These are phyloP conservation scores for Psilocybe cubensis DNA, from an alignment of 768 basidiomycete genomes.

Conservation along the genomic window DNA sequence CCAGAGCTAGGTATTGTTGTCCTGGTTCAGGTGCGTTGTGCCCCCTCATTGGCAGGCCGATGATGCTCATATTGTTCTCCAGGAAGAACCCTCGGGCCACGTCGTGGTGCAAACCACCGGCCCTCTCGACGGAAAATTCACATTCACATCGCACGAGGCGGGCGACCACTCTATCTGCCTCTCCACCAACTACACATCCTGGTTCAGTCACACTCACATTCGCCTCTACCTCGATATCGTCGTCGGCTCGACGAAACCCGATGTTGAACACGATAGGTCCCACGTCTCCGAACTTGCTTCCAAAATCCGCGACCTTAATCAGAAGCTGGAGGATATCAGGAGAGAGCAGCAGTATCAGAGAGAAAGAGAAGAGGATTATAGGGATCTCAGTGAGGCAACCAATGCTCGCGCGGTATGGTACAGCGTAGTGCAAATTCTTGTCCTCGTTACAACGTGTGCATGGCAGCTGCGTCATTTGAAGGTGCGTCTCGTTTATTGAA, in stretches of 20 bases:
- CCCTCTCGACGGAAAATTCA: constrained; percentile 89
- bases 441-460: constrained; percentile 81
- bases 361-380: constrained; percentile 90
- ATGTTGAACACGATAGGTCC: constrained; percentile 84
- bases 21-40: constrained; percentile 72
- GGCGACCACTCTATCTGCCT: constrained; percentile 98
- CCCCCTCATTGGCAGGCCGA: no score
- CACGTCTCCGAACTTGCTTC: constrained; percentile 82
- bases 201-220: constrained; percentile 87
- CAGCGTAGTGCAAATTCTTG: constrained; percentile 83
- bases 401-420: constrained; percentile 97
- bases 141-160: constrained; percentile 95
- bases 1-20: constrained; percentile 86
- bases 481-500: constrained; percentile 45
- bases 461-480: constrained; percentile 96
- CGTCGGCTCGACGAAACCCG: constrained; percentile 85
- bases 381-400: constrained; percentile 86
- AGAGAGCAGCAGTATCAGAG: constrained; percentile 98
- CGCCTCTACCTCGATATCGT: constrained; percentile 94
- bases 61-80: no score
- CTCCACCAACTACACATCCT: constrained; percentile 89
- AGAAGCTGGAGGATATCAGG: constrained; percentile 89
- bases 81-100: constrained; percentile 89
- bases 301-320: constrained; percentile 91
- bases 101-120: constrained; percentile 89